Evolutionary conservation across 78 protist genomes (phyloP).

Genomic region (Guillardia theta): DNA sequence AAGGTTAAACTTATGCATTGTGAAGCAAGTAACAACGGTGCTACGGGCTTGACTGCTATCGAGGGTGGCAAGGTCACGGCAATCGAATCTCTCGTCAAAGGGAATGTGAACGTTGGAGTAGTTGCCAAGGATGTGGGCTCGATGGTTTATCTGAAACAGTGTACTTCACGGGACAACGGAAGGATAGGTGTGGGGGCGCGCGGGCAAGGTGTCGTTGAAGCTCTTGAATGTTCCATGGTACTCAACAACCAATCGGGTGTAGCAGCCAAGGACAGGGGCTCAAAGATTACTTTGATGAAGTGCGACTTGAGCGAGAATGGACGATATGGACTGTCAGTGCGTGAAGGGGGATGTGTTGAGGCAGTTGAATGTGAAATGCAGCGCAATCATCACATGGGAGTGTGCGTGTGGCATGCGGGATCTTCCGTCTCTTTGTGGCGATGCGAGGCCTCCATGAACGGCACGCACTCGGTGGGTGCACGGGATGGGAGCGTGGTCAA

Average conservation of each 20-base stretch:
- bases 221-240: not conserved
- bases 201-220: not conserved
- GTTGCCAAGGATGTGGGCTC: not conserved
- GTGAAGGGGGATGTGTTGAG: not conserved
- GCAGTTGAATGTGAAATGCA: not conserved
- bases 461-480: not conserved
- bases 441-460: not conserved
- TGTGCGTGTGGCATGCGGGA: not conserved
- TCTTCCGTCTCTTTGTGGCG: not conserved
- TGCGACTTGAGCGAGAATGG: not conserved
- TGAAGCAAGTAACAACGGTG: not conserved
- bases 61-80: not conserved
- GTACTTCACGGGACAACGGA: not conserved
- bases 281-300: not conserved
- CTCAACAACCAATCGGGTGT: not conserved
- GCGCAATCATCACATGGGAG: not conserved
- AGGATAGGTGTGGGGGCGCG: not conserved
- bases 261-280: not conserved
- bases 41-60: not conserved
- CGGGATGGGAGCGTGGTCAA: not conserved
- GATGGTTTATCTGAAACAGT: not conserved
- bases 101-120: not conserved
- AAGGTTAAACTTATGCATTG: not conserved
- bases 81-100: not conserved
- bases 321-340: not conserved